A percentile compares a stretch with the other conserved stretches of the same genome.
These are phyloP conservation scores for Amauroascus niger DNA, from an alignment of 2,329 filamentous ascomycete species.

Conservation along the genomic window DNA sequence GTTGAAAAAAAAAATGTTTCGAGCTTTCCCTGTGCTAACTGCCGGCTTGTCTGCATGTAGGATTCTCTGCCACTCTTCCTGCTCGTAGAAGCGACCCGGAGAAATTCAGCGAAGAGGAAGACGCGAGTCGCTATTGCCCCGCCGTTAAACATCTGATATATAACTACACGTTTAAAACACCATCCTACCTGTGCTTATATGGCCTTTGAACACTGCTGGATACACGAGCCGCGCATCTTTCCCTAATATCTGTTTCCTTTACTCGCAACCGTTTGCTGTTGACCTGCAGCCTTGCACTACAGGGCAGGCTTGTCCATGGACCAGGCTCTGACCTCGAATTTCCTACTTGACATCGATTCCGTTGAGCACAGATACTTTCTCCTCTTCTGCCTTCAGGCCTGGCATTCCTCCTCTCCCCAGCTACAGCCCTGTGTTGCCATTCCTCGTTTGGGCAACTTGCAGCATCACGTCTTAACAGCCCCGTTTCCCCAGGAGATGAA, in stretches of 20 bases:
- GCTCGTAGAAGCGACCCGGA: neutral
- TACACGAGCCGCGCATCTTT: neutral
- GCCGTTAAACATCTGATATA: neutral
- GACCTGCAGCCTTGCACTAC: neutral
- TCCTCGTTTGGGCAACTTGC: neutral
- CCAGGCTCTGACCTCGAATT: neutral
- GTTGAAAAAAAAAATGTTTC: neutral
- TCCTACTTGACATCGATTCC: neutral
- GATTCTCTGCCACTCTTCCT: neutral
- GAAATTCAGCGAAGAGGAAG: neutral
- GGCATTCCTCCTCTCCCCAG: neutral
- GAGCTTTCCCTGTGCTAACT: neutral
- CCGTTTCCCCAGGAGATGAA: neutral
- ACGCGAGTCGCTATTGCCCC: slow-evolving; percentile 1
- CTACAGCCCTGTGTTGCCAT: slow-evolving; percentile 5
- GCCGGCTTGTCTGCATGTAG: neutral
- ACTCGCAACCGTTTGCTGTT: neutral
- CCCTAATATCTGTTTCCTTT: neutral
- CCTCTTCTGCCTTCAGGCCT: neutral
- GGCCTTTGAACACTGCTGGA: too few relatives aligned
- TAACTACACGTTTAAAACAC: neutral
- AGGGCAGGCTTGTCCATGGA: neutral
- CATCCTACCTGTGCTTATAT: too few relatives aligned
- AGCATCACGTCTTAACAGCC: neutral
- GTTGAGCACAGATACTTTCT: neutral